Percentiles rank a stretch among this genome's conserved stretches.
phyloP scores from a whole-genome alignment of 768 basidiomycete genomes.

The Rickenella mellea region DNA sequence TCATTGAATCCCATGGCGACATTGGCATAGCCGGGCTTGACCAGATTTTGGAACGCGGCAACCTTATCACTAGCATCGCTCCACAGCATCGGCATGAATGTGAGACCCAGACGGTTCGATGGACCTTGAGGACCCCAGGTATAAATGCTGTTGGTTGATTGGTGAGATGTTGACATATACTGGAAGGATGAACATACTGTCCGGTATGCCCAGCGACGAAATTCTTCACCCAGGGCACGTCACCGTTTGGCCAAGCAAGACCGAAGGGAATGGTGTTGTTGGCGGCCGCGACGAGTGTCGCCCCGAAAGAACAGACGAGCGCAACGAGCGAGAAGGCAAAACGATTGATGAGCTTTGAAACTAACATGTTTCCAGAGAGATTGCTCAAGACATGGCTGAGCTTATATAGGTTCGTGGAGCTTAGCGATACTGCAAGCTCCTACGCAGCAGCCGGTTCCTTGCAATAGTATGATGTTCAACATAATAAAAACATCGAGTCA shows the following conservation, averaged over 20 bases:
- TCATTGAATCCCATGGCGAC: constrained; percentile 62
- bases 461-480: constrained; percentile 2
- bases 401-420: neutral
- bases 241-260: constrained; percentile 57
- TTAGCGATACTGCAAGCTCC: too few relatives aligned
- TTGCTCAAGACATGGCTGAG: too few relatives aligned
- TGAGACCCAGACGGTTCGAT: constrained; percentile 35
- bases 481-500: constrained; percentile 6
- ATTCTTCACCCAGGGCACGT: constrained; percentile 36
- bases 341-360: constrained; percentile 44
- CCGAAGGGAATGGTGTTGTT: constrained; percentile 26
- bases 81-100: constrained; percentile 65
- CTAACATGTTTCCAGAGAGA: too few relatives aligned
- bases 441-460: too few relatives aligned
- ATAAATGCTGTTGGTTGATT: constrained; percentile 34
- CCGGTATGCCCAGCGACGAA: constrained; percentile 37
- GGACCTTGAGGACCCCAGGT: constrained; percentile 56
- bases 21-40: constrained; percentile 42
- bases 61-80: constrained; percentile 35
- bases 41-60: constrained; percentile 33
- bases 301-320: constrained; percentile 38
- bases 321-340: constrained; percentile 52
- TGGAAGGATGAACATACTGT: constrained; percentile 27
- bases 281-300: constrained; percentile 38
- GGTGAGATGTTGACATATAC: too few relatives aligned